Base-by-base conservation (phyloP, 2,329 filamentous ascomycete species). In the Cladosporium sp. region DNA sequence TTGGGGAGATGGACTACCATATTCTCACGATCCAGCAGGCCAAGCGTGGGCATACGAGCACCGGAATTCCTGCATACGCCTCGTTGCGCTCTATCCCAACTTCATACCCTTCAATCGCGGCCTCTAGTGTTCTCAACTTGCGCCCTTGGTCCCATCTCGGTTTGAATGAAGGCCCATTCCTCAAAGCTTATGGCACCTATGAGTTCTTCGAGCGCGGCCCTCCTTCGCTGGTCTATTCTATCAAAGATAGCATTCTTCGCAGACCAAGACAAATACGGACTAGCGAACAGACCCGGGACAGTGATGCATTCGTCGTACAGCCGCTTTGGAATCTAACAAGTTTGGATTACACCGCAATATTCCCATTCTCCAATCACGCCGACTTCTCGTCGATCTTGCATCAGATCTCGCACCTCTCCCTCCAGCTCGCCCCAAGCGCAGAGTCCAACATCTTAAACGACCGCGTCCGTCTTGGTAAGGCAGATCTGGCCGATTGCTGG, bases 151-250 rank as follows among this genome's bases (percentile, higher is more conserved):
- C 82, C 0, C 83, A 85, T 21, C 72, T 92, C 0, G 80, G 85
- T 1, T 85, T 92, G 69, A 93, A 93, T 74, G 91, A 94, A 78
- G 90, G 90, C 10, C 92, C 90, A 0, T 92, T 87, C 4, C 84
- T 90, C n/a, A 84, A 84, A 66, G 89, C 87, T 6, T 93, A 92
- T 78, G 84, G 85, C 57, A 88, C 86, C 4, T 90, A 92, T 74
- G 88, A 92, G 71, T 92, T 89, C 77, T 91, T 89, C 72, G 81
- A 88, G 41, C 87, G 87, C 54, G 81, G 83, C 1, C 84, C 89
- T 7, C 74, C 75, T 4, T 71, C 70, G 1, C 61, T 76, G n/a
- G 69, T 76, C 12, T 68, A 72, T 67, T 71, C 68, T 57, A 75
- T 76, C 70, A 72, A 71, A 52, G 65, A 72, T 44, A 69, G 68